A percentile compares a stretch with the other conserved stretches of the same genome.
Conservation (phyloP, 306 rosid species). For the Quercus parvula region DNA sequence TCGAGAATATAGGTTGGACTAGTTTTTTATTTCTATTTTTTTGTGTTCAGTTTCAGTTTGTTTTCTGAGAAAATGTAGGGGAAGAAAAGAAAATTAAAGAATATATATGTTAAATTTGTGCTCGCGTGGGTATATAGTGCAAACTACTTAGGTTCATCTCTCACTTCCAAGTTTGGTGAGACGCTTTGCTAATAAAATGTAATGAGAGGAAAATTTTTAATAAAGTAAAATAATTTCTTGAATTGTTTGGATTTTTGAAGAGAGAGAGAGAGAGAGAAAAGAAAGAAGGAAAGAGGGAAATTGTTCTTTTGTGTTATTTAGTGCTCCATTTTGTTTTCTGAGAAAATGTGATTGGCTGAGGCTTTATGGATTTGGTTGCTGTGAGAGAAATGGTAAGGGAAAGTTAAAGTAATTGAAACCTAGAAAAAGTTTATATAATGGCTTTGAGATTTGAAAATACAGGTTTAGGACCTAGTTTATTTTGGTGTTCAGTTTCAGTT, state of each 20-base stretch:
- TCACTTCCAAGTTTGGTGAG: background rate
- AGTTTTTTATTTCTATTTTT: background rate
- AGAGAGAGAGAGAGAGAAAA: no score
- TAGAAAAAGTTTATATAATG: background rate
- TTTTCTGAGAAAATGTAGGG: background rate
- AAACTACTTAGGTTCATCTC: background rate
- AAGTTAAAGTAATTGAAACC: background rate
- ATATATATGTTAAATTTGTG: background rate
- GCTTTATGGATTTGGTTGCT: background rate
- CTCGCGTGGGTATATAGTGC: background rate
- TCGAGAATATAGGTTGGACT: background rate
- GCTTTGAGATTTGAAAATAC: background rate
- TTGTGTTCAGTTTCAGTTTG: background rate
- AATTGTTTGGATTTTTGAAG: no score
- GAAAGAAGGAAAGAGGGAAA: no score
- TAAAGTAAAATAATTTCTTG: no score
- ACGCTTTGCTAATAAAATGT: background rate
- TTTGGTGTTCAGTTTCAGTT: background rate
- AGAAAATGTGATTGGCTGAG: background rate
- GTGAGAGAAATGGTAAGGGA: background rate
- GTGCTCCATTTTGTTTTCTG: slow-evolving; percentile 5
- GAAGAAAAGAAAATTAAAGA: background rate
- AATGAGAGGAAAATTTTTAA: no score
- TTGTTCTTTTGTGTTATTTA: background rate
- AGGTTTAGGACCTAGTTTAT: background rate